Base-by-base conservation (phyloP, 1,284 basidiomycete species). In the Ustilago cynodontis region DNA sequence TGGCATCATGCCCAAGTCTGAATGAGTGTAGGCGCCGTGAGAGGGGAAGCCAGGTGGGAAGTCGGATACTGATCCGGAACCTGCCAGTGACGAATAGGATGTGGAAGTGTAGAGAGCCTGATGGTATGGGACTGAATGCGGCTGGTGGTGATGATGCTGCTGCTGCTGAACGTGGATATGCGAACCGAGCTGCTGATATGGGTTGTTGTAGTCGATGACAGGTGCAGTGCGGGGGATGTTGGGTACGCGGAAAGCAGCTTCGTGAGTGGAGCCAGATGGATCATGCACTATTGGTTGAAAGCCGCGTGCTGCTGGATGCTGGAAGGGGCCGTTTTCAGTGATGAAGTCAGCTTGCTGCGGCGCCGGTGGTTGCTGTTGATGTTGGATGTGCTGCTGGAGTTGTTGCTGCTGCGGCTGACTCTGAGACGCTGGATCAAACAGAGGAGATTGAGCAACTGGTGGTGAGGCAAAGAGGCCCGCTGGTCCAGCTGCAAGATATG, bases 401-500 rank as follows among this genome's bases (percentile, higher is more conserved):
- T 71, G 69, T 14, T 56, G 22, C 18, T 75, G 71, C 26, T 51
- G 67, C 33, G 45, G 51, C 26, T 70, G 65, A 9, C 35, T 18
- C 45, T 71, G 73, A 24, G 60, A 58, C 37, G 52, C 16, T 5
- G 66, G 59, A 22, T 68, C 59, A 50, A 68, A 65, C 28, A 68
- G 58, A 29, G 52, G 29, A 2, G 62, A 37, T 8, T 60, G 65
- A 22, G 47, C 47, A 49, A 43, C 41, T 10, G 62, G 10, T 22
- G 71, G 39, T 20, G 65, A 50, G 13, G 71, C 55, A 49, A 68
- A 69, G 54, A 68, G 65, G 20, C 57, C 71, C 9, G 53, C 14
- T 20, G 71, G 63, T 51, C 63, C 59, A 43, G 70, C 64, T 56
- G 70, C 60, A 2, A 72, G 57, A 41, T 72, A 72, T 2, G 70